Percentiles rank a stretch among this genome's conserved stretches.
Conservation (phyloP, 352 stramenopile species). For the Aphanomyces astaci region DNA sequence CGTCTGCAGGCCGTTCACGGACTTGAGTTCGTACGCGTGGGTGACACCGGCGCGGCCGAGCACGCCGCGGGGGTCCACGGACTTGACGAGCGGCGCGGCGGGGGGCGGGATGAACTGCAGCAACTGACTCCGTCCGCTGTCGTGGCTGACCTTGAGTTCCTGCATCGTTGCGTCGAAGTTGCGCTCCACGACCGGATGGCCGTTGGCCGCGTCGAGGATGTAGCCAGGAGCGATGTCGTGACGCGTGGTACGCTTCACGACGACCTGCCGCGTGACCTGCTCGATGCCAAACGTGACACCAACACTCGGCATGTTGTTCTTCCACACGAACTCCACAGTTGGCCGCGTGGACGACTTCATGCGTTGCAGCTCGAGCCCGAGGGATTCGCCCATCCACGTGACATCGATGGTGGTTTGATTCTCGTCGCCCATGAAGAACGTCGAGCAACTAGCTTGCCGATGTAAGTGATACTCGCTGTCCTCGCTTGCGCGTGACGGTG, state of each 20-base stretch:
- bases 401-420: conserved; percentile 5
- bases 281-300: conserved; percentile 71
- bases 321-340: conserved; percentile 11
- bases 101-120: conserved; percentile 58
- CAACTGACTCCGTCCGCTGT: conserved; percentile 37
- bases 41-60: conserved; percentile 49
- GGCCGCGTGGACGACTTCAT: neutral
- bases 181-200: conserved; percentile 35
- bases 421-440: conserved; percentile 21
- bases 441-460: conserved; percentile 19
- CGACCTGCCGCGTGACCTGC: conserved; percentile 50
- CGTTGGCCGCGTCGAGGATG: conserved; percentile 43
- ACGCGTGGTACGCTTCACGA: conserved; percentile 54
- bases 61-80: conserved; percentile 28
- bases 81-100: conserved; percentile 45
- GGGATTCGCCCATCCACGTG: conserved; percentile 18
- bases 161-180: conserved; percentile 53
- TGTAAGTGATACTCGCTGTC: neutral
- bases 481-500: neutral
- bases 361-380: conserved; percentile 19
- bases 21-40: conserved; percentile 51
- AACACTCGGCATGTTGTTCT: conserved; percentile 23
- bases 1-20: conserved; percentile 43
- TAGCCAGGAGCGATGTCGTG: conserved; percentile 45
- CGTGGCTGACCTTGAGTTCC: conserved; percentile 42